Conservation (phyloP, 2,329 filamentous ascomycete genomes). For the Fusarium ramigenum region DNA sequence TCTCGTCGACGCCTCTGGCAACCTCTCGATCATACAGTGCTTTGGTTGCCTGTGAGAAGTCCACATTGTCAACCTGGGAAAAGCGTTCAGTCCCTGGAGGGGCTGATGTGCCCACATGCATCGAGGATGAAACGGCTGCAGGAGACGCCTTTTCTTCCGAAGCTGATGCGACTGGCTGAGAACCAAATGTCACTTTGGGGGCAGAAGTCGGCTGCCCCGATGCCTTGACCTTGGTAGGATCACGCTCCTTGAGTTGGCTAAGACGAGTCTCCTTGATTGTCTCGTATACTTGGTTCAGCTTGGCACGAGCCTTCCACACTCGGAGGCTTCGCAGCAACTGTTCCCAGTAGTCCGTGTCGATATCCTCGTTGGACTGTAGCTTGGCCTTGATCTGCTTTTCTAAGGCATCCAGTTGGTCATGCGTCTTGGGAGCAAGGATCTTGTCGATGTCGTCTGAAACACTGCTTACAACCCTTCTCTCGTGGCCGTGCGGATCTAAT, state of each 20-base stretch:
- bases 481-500: constrained; percentile 66
- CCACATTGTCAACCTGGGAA: constrained; percentile 73
- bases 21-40: constrained; percentile 93
- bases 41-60: constrained; percentile 87
- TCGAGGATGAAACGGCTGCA: constrained; percentile 29
- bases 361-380: constrained; percentile 85
- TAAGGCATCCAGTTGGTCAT: constrained; percentile 85
- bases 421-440: constrained; percentile 84
- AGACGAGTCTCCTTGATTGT: constrained; percentile 77
- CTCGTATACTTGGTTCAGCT: constrained; percentile 80
- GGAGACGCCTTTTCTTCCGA: constrained; percentile 14
- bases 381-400: constrained; percentile 90
- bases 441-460: constrained; percentile 90
- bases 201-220: constrained; percentile 22
- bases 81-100: constrained; percentile 73
- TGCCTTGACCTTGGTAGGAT: constrained; percentile 69
- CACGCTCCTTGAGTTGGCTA: constrained; percentile 70
- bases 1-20: constrained; percentile 88
- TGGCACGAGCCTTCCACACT: constrained; percentile 92
- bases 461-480: constrained; percentile 80
- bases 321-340: constrained; percentile 85
- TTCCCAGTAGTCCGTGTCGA: constrained; percentile 98
- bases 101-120: constrained; percentile 47
- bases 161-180: neutral
- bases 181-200: neutral